A percentile compares a stretch with the other conserved stretches of the same genome.
These are phyloP conservation scores for Fragilaria crotonensis DNA, from an alignment of 108 stramenopile species.

Conservation along the genomic window DNA sequence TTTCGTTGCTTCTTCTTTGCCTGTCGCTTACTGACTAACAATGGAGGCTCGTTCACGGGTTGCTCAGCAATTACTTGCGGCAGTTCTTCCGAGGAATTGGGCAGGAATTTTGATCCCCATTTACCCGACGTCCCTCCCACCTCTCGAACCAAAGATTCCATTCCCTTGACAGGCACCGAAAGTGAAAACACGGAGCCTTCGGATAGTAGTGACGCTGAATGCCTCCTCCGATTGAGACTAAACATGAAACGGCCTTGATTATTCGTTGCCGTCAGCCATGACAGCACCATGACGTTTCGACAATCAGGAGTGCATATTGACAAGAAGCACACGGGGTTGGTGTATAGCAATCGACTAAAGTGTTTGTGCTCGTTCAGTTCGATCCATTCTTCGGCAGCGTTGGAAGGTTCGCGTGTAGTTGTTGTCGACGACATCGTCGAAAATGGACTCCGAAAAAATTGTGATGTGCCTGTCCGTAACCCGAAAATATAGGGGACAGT, in stretches of 20 bases:
- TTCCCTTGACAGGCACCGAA: conserved; percentile 43
- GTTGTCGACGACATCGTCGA: no score
- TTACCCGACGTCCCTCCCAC: conserved; percentile 47
- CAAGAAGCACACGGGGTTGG: conserved; percentile 68
- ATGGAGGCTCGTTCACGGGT: no score
- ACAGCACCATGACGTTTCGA: conserved; percentile 59
- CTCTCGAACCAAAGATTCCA: conserved; percentile 44
- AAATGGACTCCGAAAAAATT: no score
- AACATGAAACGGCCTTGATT: conserved; percentile 61
- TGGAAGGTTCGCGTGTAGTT: no score
- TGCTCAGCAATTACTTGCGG: no score
- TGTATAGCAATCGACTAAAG: conserved; percentile 53
- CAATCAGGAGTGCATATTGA: conserved; percentile 11
- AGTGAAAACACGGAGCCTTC: conserved; percentile 24
- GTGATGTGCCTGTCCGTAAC: no score
- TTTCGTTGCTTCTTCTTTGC: no score
- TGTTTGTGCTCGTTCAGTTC: conserved; percentile 35
- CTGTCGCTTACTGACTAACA: no score
- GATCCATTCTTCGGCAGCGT: conserved; percentile 33
- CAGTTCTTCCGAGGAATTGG: no score
- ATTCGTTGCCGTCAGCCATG: conserved; percentile 72
- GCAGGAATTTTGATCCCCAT: conserved; percentile 44
- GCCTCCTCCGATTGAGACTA: conserved; percentile 43
- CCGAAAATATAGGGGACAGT: no score
- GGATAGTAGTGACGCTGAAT: conserved; percentile 31